Conservation (phyloP, 306 rosid genomes). For the Canavalia gladiata region DNA sequence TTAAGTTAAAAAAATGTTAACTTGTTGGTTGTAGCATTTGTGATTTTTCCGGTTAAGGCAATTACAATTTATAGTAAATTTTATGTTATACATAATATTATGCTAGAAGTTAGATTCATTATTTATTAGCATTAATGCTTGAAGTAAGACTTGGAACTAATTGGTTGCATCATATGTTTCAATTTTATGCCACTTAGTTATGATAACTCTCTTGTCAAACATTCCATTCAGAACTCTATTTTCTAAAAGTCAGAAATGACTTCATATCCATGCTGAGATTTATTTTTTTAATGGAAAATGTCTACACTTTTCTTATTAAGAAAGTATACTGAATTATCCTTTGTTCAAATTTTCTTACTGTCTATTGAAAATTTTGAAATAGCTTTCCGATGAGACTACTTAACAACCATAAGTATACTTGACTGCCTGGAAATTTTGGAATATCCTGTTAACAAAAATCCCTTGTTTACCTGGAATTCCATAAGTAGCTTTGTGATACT, state of each 20-base stretch:
- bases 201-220: constrained; percentile 13
- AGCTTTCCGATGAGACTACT: constrained; percentile 8
- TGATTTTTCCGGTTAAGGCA: too few species aligned
- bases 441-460: constrained; percentile 21
- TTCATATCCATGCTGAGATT: constrained; percentile 24
- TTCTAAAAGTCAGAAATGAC: neutral
- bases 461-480: constrained; percentile 32
- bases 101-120: constrained; percentile 24
- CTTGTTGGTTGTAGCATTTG: too few species aligned
- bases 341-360: constrained; percentile 20
- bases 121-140: constrained; percentile 16
- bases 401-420: neutral
- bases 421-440: constrained; percentile 19
- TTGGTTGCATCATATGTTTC: constrained; percentile 18
- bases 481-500: neutral
- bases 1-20: neutral
- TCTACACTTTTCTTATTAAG: constrained; percentile 2
- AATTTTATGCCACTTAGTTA: neutral
- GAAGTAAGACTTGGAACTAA: neutral
- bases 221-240: neutral
- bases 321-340: constrained; percentile 20
- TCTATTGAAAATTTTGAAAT: neutral
- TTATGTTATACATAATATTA: neutral
- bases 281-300: neutral
- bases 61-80: too few species aligned